phyloP scores from a whole-genome alignment of 108 stramenopile species.

The Cylindrotheca fusiformis region DNA sequence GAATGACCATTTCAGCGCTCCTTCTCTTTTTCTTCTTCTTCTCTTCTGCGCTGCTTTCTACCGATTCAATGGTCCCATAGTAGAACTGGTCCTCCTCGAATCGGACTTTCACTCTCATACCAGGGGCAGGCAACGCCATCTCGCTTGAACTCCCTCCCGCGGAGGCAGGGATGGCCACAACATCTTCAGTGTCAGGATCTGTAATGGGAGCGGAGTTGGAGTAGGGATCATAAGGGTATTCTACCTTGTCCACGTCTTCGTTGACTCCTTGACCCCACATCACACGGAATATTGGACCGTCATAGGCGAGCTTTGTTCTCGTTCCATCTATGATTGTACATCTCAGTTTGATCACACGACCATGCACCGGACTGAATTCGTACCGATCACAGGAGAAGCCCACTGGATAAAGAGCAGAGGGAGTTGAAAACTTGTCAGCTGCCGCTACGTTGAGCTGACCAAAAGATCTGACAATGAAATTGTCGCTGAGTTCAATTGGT shows the following conservation, averaged over 20 bases:
- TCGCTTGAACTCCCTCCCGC: neutral
- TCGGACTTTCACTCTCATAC: constrained; percentile 73
- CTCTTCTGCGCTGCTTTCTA: constrained; percentile 15
- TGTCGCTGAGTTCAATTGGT: constrained; percentile 49
- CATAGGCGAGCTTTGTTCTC: constrained; percentile 21
- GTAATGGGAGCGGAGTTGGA: constrained; percentile 44
- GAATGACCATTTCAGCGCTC: constrained; percentile 46
- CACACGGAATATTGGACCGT: constrained; percentile 79
- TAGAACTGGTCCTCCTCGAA: constrained; percentile 60
- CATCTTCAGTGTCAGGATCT: constrained; percentile 15
- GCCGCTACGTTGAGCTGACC: constrained; percentile 53
- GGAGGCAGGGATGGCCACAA: constrained; percentile 28
- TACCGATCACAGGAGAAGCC: constrained; percentile 85
- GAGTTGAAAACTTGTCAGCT: constrained; percentile 41
- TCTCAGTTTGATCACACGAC: constrained; percentile 70
- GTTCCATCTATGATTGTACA: constrained; percentile 79
- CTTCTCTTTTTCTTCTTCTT: constrained; percentile 28
- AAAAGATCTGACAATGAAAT: constrained; percentile 60
- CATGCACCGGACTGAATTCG: constrained; percentile 78
- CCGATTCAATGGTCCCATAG: constrained; percentile 56
- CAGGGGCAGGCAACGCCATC: constrained; percentile 40
- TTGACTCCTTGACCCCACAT: constrained; percentile 88
- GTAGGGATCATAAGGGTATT: constrained; percentile 61
- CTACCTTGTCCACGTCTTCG: constrained; percentile 45
- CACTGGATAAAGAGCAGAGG: constrained; percentile 62